Evolutionary conservation across 805 yeast species (phyloP).

Genomic region (Maudiozyma bulderi): DNA sequence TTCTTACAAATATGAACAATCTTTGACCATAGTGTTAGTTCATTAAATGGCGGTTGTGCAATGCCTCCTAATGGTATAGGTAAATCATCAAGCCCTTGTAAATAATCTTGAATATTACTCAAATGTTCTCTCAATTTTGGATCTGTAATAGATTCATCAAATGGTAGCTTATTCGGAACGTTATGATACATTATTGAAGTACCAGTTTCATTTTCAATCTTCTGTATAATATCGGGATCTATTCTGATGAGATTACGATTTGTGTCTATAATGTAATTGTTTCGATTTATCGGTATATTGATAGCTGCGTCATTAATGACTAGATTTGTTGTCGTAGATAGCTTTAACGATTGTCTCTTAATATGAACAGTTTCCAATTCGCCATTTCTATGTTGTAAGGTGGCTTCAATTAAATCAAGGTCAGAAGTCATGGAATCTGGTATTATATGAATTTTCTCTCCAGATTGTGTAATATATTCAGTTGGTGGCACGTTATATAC

Average conservation of each 20-base stretch:
- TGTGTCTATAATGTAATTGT: neutral
- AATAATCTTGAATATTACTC: neutral
- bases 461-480: constrained; percentile 3
- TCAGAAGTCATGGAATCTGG: neutral
- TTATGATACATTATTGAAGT: neutral
- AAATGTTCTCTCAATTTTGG: neutral
- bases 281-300: neutral
- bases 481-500: neutral
- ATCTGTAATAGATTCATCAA: neutral
- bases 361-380: neutral
- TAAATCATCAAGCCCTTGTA: no score
- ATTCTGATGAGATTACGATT: neutral
- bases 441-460: neutral
- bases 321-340: no score
- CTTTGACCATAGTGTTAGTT: neutral
- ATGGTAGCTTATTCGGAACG: neutral
- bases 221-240: neutral
- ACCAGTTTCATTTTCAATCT: neutral
- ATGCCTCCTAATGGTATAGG: no score
- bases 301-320: neutral
- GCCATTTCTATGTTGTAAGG: neutral
- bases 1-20: neutral
- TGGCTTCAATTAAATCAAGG: neutral
- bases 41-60: neutral
- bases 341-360: neutral